These are phyloP conservation scores for Cyclostephanos invisitatus DNA, from an alignment of 108 stramenopile species.

Conservation along the genomic window DNA sequence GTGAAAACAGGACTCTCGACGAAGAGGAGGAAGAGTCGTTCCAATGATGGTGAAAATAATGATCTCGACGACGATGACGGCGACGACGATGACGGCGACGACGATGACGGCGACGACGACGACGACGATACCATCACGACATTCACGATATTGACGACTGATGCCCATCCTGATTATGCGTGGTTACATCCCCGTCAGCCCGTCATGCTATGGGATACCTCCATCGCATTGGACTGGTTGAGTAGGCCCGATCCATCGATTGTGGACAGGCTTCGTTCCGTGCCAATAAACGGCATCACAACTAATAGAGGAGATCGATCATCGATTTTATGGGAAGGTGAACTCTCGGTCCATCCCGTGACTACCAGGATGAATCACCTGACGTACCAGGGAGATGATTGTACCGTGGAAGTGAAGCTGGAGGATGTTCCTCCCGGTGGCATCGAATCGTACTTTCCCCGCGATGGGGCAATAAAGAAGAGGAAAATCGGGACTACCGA, in stretches of 20 bases:
- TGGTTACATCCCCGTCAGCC: slow-evolving; percentile 83
- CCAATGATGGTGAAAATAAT: neutral
- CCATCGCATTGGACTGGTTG: slow-evolving; percentile 67
- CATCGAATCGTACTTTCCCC: slow-evolving; percentile 29
- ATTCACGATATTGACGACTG: slow-evolving; percentile 80
- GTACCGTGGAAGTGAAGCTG: slow-evolving; percentile 32
- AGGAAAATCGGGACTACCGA: neutral
- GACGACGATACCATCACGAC: slow-evolving; percentile 56
- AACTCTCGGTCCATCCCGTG: slow-evolving; percentile 30
- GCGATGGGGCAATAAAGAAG: neutral
- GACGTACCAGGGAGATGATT: slow-evolving; percentile 37
- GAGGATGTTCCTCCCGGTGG: slow-evolving; percentile 1
- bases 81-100: too few relatives aligned
- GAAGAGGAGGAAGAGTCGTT: too few relatives aligned
- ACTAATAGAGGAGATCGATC: neutral
- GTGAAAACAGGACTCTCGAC: slow-evolving; percentile 51
- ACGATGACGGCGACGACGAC: too few relatives aligned
- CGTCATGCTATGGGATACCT: slow-evolving; percentile 59
- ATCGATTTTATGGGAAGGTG: slow-evolving; percentile 2
- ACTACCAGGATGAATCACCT: slow-evolving; percentile 31
- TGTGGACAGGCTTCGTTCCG: slow-evolving; percentile 27
- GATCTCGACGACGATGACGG: too few relatives aligned
- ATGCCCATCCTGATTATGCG: slow-evolving; percentile 52
- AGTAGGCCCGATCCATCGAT: slow-evolving; percentile 45
- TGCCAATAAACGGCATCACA: neutral